These are phyloP conservation scores for Yamadazyma scolyti DNA, from an alignment of 805 yeast genomes.

Conservation along the genomic window DNA sequence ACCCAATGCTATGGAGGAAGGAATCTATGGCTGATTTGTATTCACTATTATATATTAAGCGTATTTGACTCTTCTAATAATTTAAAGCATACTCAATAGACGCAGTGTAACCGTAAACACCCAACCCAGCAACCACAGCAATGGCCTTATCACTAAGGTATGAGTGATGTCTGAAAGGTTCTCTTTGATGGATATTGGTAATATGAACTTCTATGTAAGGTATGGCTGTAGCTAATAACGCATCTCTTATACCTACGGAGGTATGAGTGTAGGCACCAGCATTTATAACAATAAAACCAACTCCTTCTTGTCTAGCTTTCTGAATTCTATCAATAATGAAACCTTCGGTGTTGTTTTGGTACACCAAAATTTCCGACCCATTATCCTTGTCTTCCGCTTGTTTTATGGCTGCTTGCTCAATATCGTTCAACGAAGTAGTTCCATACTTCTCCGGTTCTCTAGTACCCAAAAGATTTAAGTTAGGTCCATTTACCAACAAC, in stretches of 20 bases:
- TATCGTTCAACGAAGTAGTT: constrained; percentile 39
- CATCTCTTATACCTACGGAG: constrained; percentile 48
- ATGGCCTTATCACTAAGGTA: constrained; percentile 47
- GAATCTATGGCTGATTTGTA: constrained; percentile 53
- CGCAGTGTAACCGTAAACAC: constrained; percentile 41
- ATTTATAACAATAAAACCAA: constrained; percentile 44
- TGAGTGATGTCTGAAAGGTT: constrained; percentile 48
- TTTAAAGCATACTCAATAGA: constrained; percentile 38
- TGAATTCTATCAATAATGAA: constrained; percentile 45
- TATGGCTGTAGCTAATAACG: constrained; percentile 44
- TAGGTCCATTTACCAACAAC: constrained; percentile 48
- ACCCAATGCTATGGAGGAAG: constrained; percentile 71
- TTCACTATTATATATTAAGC: not conserved
- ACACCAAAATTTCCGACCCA: constrained; percentile 29
- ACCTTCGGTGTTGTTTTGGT: constrained; percentile 46
- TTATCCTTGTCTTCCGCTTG: constrained; percentile 26
- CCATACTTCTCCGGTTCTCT: constrained; percentile 53
- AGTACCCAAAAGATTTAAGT: constrained; percentile 45
- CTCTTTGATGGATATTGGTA: constrained; percentile 50
- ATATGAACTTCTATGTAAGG: constrained; percentile 50
- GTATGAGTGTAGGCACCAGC: constrained; percentile 55
- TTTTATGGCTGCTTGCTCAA: constrained; percentile 37
- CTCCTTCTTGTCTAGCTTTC: constrained; percentile 39
- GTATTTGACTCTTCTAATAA: constrained; percentile 15
- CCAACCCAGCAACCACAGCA: constrained; percentile 42